phyloP scores from a whole-genome alignment of 495 filamentous ascomycete genomes.

The Daldinia bambusicola region DNA sequence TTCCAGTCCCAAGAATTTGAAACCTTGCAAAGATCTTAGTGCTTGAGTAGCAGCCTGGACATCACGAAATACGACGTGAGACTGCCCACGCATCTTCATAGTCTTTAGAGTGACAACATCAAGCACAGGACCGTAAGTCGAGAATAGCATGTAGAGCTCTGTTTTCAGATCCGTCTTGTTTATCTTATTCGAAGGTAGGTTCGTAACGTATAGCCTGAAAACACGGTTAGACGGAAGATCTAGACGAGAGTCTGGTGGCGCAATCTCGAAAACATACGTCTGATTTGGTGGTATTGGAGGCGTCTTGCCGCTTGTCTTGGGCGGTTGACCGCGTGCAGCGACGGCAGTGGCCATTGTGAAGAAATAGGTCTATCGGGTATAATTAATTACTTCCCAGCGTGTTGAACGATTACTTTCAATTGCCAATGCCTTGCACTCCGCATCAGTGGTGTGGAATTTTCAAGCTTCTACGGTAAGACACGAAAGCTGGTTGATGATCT shows the following conservation, averaged over 20 bases:
- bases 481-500: background rate
- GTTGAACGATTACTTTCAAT: background rate
- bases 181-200: conserved; percentile 83
- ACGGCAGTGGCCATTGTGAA: conserved; percentile 31
- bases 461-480: background rate
- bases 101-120: conserved; percentile 94
- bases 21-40: conserved; percentile 85
- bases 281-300: conserved; percentile 70
- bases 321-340: conserved; percentile 34
- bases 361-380: background rate
- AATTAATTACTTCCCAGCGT: background rate
- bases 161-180: conserved; percentile 84
- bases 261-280: conserved; percentile 65
- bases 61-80: conserved; percentile 91
- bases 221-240: conserved; percentile 47
- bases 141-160: conserved; percentile 90
- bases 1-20: conserved; percentile 85
- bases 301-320: conserved; percentile 52
- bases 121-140: conserved; percentile 90
- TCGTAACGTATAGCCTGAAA: conserved; percentile 82
- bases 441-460: background rate
- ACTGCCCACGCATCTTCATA: conserved; percentile 91
- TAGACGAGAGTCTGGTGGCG: background rate
- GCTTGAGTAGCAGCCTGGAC: conserved; percentile 87
- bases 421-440: too few species aligned